Evolutionary conservation across 1,139 yeast species (phyloP).

Genomic region (Protomyces pachydermus): DNA sequence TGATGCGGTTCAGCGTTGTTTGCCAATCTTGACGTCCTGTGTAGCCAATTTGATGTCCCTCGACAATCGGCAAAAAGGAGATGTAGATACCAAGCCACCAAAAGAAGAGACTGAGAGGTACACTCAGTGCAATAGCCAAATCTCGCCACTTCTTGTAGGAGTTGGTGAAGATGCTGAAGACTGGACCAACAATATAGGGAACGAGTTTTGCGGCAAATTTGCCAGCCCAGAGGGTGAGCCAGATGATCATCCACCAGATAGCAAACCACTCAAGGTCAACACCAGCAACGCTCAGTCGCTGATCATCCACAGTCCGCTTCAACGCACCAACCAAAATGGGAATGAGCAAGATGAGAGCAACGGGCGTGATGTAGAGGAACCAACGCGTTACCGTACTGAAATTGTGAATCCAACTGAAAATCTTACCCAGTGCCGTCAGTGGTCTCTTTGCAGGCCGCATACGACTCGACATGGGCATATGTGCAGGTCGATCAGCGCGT

Average conservation of each 20-base stretch:
- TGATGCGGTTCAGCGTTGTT: conserved; percentile 39
- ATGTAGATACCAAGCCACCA: conserved; percentile 28
- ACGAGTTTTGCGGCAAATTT: conserved; percentile 26
- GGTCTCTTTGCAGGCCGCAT: conserved; percentile 24
- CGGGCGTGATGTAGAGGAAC: conserved; percentile 26
- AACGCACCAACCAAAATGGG: conserved; percentile 27
- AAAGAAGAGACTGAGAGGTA: conserved; percentile 25
- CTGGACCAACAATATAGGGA: conserved; percentile 24
- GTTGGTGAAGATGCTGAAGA: conserved; percentile 26
- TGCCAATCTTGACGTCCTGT: conserved; percentile 40
- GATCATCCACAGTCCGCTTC: conserved; percentile 2
- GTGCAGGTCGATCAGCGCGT: conserved; percentile 19
- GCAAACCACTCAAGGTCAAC: conserved; percentile 28
- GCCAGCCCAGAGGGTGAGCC: conserved; percentile 29
- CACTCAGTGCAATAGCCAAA: conserved; percentile 24
- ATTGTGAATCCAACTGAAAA: conserved; percentile 26
- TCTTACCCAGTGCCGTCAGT: conserved; percentile 25
- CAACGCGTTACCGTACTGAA: conserved; percentile 24
- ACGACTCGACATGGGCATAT: conserved; percentile 13
- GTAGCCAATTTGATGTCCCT: conserved; percentile 15
- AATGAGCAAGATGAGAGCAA: conserved; percentile 25
- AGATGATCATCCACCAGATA: conserved; percentile 29
- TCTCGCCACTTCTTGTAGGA: conserved; percentile 27
- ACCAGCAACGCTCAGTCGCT: conserved; percentile 22
- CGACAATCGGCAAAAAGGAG: conserved; percentile 27